A percentile compares a stretch with the other conserved stretches of the same genome.
phyloP scores from a whole-genome alignment of 1,284 basidiomycete species.

The Chiua sp. region DNA sequence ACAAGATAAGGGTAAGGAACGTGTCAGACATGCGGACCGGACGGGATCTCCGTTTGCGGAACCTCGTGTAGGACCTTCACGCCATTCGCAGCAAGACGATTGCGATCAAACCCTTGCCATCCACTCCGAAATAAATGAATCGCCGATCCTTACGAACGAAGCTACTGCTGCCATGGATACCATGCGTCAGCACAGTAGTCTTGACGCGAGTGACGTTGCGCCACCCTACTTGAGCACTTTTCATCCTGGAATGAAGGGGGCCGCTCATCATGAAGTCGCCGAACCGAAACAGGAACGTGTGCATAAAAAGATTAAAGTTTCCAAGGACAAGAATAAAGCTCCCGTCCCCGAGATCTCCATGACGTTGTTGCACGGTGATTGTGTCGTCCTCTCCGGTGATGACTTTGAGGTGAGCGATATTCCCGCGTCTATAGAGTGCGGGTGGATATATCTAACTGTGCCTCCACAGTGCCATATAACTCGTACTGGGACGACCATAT shows the following conservation, averaged over 20 bases:
- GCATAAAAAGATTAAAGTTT: constrained; percentile 21
- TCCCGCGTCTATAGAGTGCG: background rate
- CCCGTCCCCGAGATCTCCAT: constrained; percentile 40
- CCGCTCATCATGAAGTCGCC: constrained; percentile 3
- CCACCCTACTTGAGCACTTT: background rate
- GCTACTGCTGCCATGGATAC: constrained; percentile 8
- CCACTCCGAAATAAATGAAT: background rate
- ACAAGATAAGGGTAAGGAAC: constrained; percentile 19
- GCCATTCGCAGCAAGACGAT: background rate
- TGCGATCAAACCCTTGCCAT: background rate
- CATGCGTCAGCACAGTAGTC: background rate
- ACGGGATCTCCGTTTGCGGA: constrained; percentile 2
- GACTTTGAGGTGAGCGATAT: constrained; percentile 54
- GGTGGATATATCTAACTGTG: constrained; percentile 10
- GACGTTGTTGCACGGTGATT: constrained; percentile 63
- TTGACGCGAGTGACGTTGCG: background rate
- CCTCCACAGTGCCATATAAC: constrained; percentile 34
- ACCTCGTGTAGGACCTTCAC: constrained; percentile 1
- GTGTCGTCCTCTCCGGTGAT: constrained; percentile 53
- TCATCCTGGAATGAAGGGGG: constrained; percentile 1
- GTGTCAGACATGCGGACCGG: constrained; percentile 7
- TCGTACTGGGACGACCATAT: constrained; percentile 36
- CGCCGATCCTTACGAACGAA: background rate
- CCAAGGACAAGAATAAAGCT: constrained; percentile 22
- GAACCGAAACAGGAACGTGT: constrained; percentile 6